These are phyloP conservation scores for Anacardium occidentale DNA, from an alignment of 345 rosid genomes.

Conservation along the genomic window DNA sequence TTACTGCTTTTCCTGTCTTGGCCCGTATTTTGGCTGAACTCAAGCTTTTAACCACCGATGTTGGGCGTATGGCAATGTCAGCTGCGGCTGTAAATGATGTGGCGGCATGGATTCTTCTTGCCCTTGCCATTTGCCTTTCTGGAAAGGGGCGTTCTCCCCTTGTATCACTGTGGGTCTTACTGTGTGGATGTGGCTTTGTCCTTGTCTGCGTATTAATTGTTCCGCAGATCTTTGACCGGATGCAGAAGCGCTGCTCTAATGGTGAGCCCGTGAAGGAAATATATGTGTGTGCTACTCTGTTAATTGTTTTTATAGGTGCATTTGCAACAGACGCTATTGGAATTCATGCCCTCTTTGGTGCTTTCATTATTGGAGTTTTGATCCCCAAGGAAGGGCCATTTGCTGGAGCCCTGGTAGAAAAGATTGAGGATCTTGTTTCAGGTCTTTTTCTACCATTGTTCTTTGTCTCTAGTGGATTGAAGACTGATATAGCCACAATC, in stretches of 20 bases:
- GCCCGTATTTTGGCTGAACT: conserved; percentile 88
- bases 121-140: conserved; percentile 70
- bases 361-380: conserved; percentile 67
- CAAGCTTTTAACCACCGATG: conserved; percentile 75
- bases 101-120: conserved; percentile 81
- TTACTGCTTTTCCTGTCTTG: conserved; percentile 80
- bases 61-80: conserved; percentile 75
- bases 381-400: conserved; percentile 75
- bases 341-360: conserved; percentile 77
- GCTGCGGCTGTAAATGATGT: conserved; percentile 82
- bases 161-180: conserved; percentile 65
- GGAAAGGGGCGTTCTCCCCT: conserved; percentile 53
- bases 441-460: conserved; percentile 71
- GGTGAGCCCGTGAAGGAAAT: conserved; percentile 76
- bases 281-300: conserved; percentile 58
- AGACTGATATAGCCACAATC: conserved; percentile 67
- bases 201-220: conserved; percentile 32
- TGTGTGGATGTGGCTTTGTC: conserved; percentile 57
- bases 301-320: conserved; percentile 54
- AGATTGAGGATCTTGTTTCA: conserved; percentile 74
- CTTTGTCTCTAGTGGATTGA: conserved; percentile 80
- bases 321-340: conserved; percentile 70
- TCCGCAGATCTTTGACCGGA: conserved; percentile 49
- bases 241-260: conserved; percentile 64
- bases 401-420: conserved; percentile 63